Conservation (phyloP, 2,329 filamentous ascomycete species). For the Fusarium incarnatum region DNA sequence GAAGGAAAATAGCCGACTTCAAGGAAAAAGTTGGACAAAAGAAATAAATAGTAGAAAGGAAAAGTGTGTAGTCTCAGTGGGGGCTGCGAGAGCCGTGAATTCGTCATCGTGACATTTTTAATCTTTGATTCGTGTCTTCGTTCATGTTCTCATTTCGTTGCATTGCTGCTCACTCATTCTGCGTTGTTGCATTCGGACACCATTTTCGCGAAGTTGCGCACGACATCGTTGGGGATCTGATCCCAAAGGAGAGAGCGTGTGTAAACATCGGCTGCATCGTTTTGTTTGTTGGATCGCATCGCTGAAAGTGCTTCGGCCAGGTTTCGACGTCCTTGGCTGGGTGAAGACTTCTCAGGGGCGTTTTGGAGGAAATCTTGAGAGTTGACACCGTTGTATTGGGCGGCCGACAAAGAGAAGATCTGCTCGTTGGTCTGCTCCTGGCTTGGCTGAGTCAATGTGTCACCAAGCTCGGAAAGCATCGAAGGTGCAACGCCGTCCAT, state of each 20-base stretch:
- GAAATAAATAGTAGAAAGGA: conserved; percentile 25
- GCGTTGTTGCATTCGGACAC: conserved; percentile 77
- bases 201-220: conserved; percentile 92
- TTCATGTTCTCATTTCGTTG: conserved; percentile 57
- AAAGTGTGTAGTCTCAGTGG: conserved; percentile 20
- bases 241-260: conserved; percentile 94
- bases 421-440: conserved; percentile 90
- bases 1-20: conserved; percentile 43
- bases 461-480: conserved; percentile 73
- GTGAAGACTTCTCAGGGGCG: conserved; percentile 61
- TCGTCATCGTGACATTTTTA: conserved; percentile 54
- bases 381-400: conserved; percentile 85
- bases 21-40: conserved; percentile 40
- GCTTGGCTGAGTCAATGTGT: conserved; percentile 77
- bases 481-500: conserved; percentile 62
- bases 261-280: conserved; percentile 84
- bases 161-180: conserved; percentile 56
- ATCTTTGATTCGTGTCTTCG: conserved; percentile 47
- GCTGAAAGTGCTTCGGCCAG: conserved; percentile 83
- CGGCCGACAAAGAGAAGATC: conserved; percentile 84
- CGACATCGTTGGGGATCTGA: conserved; percentile 90
- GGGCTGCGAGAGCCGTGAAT: conserved; percentile 36
- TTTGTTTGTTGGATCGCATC: conserved; percentile 79
- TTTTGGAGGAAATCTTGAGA: conserved; percentile 75
- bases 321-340: conserved; percentile 75